Conservation (phyloP, 169 alveolate species). For the Babesia bovis region DNA sequence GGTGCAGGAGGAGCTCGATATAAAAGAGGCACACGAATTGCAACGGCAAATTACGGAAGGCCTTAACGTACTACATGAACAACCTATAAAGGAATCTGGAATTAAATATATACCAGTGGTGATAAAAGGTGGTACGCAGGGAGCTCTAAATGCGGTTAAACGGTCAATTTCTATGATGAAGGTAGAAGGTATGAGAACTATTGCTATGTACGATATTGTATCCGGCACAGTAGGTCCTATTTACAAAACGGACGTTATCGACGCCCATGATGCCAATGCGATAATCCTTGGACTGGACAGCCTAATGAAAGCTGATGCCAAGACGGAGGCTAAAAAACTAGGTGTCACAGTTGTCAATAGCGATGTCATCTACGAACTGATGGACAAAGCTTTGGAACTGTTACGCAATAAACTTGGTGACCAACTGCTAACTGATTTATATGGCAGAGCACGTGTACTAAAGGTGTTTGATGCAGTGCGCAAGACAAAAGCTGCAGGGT, state of each 20-base stretch:
- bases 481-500: slow-evolving; percentile 62
- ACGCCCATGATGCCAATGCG: slow-evolving; percentile 25
- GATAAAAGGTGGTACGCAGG: slow-evolving; percentile 36
- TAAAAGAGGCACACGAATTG: background rate
- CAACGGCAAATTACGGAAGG: slow-evolving; percentile 5
- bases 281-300: slow-evolving; percentile 22
- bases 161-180: slow-evolving; percentile 5
- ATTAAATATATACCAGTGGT: slow-evolving; percentile 23
- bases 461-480: slow-evolving; percentile 58
- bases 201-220: slow-evolving; percentile 13
- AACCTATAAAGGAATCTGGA: background rate
- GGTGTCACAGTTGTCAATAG: slow-evolving; percentile 39
- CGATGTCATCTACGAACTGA: slow-evolving; percentile 42
- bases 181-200: slow-evolving; percentile 22
- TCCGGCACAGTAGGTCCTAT: slow-evolving; percentile 32
- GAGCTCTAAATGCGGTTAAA: slow-evolving; percentile 31
- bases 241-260: slow-evolving; percentile 8
- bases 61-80: background rate
- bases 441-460: slow-evolving; percentile 47
- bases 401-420: slow-evolving; percentile 31
- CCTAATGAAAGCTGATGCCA: slow-evolving; percentile 3
- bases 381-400: slow-evolving; percentile 19
- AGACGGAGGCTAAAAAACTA: slow-evolving; percentile 28
- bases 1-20: background rate
- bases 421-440: slow-evolving; percentile 12